Evolutionary conservation across 2,329 filamentous ascomycete species (phyloP).

Genomic region (Exophiala oligosperma): DNA sequence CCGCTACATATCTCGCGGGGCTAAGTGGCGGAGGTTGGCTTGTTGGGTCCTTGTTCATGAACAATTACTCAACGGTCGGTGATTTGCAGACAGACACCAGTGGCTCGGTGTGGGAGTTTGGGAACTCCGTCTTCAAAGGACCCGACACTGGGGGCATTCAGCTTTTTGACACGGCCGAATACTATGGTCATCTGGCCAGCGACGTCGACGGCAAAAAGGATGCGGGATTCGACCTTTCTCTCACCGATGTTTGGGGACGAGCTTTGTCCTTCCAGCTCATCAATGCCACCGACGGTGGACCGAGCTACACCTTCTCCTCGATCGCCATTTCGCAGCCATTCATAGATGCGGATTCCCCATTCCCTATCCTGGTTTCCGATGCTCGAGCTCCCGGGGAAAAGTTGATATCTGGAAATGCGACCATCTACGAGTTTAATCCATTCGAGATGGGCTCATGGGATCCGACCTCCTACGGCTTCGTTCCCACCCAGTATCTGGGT

Average conservation of each 20-base stretch:
- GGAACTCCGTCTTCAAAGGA: slow-evolving; percentile 61
- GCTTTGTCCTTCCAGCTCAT: slow-evolving; percentile 85
- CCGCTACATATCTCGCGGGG: slow-evolving; percentile 76
- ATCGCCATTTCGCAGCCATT: slow-evolving; percentile 67
- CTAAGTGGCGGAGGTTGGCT: slow-evolving; percentile 84
- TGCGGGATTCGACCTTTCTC: slow-evolving; percentile 66
- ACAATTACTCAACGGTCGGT: slow-evolving; percentile 73
- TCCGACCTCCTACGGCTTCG: slow-evolving; percentile 70
- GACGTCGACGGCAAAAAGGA: slow-evolving; percentile 62
- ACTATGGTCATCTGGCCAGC: slow-evolving; percentile 61
- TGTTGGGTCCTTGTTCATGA: slow-evolving; percentile 73
- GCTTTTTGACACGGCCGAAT: slow-evolving; percentile 57
- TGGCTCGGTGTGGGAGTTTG: slow-evolving; percentile 62
- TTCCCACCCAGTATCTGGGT: slow-evolving; percentile 68
- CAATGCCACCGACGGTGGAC: slow-evolving; percentile 71
- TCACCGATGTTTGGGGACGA: slow-evolving; percentile 89
- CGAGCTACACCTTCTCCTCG: slow-evolving; percentile 78
- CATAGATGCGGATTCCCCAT: slow-evolving; percentile 61
- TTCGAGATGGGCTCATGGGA: slow-evolving; percentile 78
- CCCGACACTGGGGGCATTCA: slow-evolving; percentile 54
- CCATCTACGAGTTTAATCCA: slow-evolving; percentile 75
- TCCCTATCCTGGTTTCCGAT: slow-evolving; percentile 73
- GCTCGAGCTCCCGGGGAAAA: slow-evolving; percentile 63
- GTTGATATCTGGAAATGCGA: slow-evolving; percentile 68
- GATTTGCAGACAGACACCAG: slow-evolving; percentile 49